Conservation (phyloP, 371 early-diverging fungal genomes). For the Umbelopsis sp. region DNA sequence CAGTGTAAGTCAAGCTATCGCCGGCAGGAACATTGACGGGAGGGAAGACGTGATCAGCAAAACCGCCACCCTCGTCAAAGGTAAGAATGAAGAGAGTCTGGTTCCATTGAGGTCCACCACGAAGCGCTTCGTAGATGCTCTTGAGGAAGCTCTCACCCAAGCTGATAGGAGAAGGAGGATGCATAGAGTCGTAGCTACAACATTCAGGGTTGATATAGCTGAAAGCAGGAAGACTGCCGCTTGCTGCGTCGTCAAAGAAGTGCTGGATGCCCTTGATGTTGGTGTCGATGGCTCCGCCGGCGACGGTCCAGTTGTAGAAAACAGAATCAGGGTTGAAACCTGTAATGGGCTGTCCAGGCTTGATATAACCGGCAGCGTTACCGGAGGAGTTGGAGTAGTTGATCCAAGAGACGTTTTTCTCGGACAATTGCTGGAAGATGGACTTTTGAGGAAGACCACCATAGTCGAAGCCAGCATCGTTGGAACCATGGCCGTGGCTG, state of each 20-base stretch:
- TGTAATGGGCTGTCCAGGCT: neutral
- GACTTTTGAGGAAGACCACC: slow-evolving; percentile 24
- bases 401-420: slow-evolving; percentile 23
- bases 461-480: slow-evolving; percentile 21
- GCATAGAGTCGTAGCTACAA: slow-evolving; percentile 21
- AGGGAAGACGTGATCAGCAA: slow-evolving; percentile 27
- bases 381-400: slow-evolving; percentile 25
- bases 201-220: slow-evolving; percentile 28
- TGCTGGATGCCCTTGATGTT: slow-evolving; percentile 20
- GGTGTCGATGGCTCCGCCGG: slow-evolving; percentile 18
- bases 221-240: slow-evolving; percentile 23
- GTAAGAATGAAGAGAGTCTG: slow-evolving; percentile 22
- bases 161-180: slow-evolving; percentile 21
- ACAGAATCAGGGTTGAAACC: slow-evolving; percentile 24
- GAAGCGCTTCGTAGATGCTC: slow-evolving; percentile 32
- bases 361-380: neutral
- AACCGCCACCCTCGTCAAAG: slow-evolving; percentile 27
- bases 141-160: slow-evolving; percentile 32
- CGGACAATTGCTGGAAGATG: slow-evolving; percentile 24
- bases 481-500: slow-evolving; percentile 21
- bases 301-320: slow-evolving; percentile 23
- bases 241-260: slow-evolving; percentile 25
- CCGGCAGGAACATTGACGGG: slow-evolving; percentile 22
- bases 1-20: slow-evolving; percentile 24
- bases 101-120: slow-evolving; percentile 31